A percentile compares a stretch with the other conserved stretches of the same genome.
Conservation (phyloP, 257 asterid species). For the Solanum boliviense region DNA sequence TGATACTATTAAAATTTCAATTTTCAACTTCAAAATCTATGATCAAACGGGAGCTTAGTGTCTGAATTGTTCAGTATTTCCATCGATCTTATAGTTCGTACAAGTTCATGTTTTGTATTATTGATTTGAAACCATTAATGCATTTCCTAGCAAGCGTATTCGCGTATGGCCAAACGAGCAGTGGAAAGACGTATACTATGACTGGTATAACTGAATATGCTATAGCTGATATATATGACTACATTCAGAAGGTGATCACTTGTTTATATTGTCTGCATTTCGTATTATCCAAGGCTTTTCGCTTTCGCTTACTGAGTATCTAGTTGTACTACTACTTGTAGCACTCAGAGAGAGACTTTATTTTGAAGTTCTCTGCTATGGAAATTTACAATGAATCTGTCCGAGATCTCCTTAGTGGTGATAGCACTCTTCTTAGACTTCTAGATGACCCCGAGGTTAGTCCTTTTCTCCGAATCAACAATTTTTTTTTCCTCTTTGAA, state of each 20-base stretch:
- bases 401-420: constrained; percentile 73
- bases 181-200: constrained; percentile 97
- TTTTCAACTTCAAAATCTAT: background rate
- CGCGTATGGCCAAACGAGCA: constrained; percentile 97
- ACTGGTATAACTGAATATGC: constrained; percentile 84
- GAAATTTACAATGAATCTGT: constrained; percentile 95
- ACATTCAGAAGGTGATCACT: constrained; percentile 48
- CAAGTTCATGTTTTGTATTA: background rate
- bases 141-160: constrained; percentile 67
- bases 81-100: background rate
- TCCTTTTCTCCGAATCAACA: background rate
- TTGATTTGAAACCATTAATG: constrained; percentile 2
- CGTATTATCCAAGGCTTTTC: background rate
- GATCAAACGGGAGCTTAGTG: background rate
- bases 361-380: constrained; percentile 82
- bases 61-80: background rate
- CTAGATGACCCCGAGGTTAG: constrained; percentile 94
- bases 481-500: background rate
- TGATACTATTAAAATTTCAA: background rate
- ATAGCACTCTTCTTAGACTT: constrained; percentile 64
- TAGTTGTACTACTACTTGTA: constrained; percentile 18
- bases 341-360: constrained; percentile 70
- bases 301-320: background rate
- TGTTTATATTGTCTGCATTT: background rate
- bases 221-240: constrained; percentile 66